phyloP scores from a whole-genome alignment of 169 alveolate species.

The Plasmodium cynomolgi region DNA sequence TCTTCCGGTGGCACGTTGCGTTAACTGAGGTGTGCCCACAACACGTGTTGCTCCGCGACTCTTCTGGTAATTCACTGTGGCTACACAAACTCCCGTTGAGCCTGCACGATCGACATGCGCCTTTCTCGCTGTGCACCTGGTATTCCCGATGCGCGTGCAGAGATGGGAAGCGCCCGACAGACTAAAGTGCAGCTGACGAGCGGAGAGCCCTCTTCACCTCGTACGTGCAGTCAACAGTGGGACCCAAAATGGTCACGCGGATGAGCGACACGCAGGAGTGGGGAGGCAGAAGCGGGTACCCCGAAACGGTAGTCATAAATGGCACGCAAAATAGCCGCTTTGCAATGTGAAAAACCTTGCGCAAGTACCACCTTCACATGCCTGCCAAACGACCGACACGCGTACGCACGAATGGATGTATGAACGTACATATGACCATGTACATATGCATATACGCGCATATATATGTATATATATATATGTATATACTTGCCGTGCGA shows the following conservation, averaged over 20 bases:
- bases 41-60: neutral
- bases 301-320: neutral
- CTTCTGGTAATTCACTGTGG: neutral
- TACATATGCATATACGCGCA: neutral
- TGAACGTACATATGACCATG: neutral
- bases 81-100: neutral
- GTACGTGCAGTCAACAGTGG: neutral
- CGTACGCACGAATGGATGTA: neutral
- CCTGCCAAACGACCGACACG: neutral
- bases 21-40: neutral
- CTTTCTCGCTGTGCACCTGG: neutral
- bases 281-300: neutral
- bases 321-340: neutral
- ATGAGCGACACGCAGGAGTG: neutral
- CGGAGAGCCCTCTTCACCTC: neutral
- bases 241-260: neutral
- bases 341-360: neutral
- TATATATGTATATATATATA: neutral
- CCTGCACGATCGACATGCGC: neutral
- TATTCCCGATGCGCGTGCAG: neutral
- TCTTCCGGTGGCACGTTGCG: neutral
- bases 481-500: neutral
- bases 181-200: neutral
- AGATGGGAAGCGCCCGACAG: neutral
- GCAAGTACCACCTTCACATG: neutral